These are phyloP conservation scores for Phlegmacium glaucopus DNA, from an alignment of 768 basidiomycete species.

Conservation along the genomic window DNA sequence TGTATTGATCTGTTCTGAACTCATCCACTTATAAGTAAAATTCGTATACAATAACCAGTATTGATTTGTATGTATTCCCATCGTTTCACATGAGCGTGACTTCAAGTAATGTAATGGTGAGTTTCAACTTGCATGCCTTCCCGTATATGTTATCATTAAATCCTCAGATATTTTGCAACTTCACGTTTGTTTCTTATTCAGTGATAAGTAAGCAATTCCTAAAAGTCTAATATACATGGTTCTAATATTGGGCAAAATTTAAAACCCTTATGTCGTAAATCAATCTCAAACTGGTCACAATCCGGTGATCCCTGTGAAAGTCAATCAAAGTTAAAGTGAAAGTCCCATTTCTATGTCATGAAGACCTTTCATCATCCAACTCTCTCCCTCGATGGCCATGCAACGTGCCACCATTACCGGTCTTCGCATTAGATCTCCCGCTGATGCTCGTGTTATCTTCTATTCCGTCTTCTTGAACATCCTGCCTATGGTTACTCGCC, in stretches of 20 bases:
- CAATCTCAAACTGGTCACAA: conserved; percentile 6
- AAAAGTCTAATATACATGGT: conserved; percentile 41
- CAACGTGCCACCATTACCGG: conserved; percentile 51
- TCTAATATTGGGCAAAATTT: conserved; percentile 34
- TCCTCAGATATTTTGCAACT: no score
- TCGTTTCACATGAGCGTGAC: no score
- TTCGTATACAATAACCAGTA: no score
- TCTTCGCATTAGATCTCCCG: conserved; percentile 47
- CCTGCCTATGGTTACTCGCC: conserved; percentile 77
- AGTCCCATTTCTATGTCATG: conserved; percentile 21
- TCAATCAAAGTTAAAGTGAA: conserved; percentile 4
- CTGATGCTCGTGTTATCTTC: conserved; percentile 61
- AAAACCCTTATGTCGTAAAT: conserved; percentile 36
- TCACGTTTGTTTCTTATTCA: conserved; percentile 17
- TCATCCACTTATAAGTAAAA: no score
- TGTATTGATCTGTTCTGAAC: no score
- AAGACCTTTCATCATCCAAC: conserved; percentile 14
- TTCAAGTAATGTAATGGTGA: no score
- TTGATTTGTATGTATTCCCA: no score
- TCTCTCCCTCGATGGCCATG: conserved; percentile 27
- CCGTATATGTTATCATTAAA: no score
- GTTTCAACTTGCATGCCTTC: no score
- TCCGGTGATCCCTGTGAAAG: conserved; percentile 30
- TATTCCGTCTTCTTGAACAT: conserved; percentile 64
- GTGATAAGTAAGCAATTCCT: conserved; percentile 38